A percentile compares a stretch with the other conserved stretches of the same genome.
phyloP scores from a whole-genome alignment of 202 grass and related monocot species.

The Schoenoplectus triqueter region DNA sequence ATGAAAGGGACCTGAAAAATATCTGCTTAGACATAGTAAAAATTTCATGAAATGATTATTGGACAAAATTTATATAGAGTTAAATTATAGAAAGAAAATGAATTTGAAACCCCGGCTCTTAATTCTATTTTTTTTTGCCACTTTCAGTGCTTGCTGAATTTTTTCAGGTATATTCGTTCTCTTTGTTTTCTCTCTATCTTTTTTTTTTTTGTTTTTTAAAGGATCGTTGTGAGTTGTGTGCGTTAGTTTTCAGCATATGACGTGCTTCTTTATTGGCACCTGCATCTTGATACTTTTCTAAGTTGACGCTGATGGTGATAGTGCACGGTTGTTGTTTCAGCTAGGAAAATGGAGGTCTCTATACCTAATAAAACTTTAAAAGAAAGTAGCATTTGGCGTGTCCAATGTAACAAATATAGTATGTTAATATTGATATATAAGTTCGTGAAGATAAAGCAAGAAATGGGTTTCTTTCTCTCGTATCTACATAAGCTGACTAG shows the following conservation, averaged over 20 bases:
- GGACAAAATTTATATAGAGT: too few species aligned
- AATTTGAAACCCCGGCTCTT: too few species aligned
- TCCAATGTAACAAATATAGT: neutral
- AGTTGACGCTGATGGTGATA: slow-evolving; percentile 7
- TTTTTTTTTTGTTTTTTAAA: neutral
- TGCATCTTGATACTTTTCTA: neutral
- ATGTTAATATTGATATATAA: neutral
- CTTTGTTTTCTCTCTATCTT: neutral
- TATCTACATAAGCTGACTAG: neutral
- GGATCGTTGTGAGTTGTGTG: neutral
- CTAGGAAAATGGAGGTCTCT: slow-evolving; percentile 9
- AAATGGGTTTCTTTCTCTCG: neutral
- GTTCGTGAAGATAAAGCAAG: neutral
- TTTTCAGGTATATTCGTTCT: neutral
- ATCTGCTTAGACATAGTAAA: too few species aligned
- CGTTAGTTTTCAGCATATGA: slow-evolving; percentile 21
- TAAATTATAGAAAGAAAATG: too few species aligned
- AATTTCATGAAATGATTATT: too few species aligned
- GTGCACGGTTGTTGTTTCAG: neutral
- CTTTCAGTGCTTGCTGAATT: neutral
- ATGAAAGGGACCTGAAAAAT: too few species aligned
- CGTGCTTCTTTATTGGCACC: neutral
- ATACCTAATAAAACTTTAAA: neutral
- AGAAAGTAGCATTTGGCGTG: too few species aligned
- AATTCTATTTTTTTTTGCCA: neutral